These are phyloP conservation scores for rapeseed (Brassica napus) DNA, from an alignment of 345 rosid genomes.

Conservation along the genomic window DNA sequence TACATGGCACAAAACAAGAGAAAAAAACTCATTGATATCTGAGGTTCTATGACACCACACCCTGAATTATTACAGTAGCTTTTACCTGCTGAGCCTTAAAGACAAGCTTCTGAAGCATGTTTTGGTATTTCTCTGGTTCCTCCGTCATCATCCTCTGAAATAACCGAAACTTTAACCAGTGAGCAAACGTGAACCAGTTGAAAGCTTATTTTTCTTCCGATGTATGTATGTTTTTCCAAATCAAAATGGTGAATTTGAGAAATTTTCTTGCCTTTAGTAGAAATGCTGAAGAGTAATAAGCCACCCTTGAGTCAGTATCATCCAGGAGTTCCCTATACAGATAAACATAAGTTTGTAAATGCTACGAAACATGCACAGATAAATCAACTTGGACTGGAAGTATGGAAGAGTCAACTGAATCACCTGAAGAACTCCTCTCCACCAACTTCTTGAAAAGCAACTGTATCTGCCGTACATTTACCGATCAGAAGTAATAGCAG, in stretches of 20 bases:
- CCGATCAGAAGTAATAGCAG: conserved; percentile 87
- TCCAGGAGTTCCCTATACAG: conserved; percentile 74
- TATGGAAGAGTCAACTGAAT: conserved; percentile 27
- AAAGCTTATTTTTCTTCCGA: background rate
- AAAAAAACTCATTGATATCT: background rate
- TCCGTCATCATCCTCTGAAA: conserved; percentile 99
- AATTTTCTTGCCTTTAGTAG: conserved; percentile 76
- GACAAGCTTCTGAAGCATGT: conserved; percentile 92
- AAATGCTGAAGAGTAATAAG: conserved; percentile 95
- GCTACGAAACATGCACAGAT: conserved; percentile 21
- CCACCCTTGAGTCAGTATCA: conserved; percentile 96
- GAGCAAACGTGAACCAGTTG: conserved; percentile 13
- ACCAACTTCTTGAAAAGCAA: conserved; percentile 84
- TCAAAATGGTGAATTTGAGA: conserved; percentile 15
- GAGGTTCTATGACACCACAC: background rate
- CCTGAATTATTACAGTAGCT: background rate
- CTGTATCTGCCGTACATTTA: conserved; percentile 89
- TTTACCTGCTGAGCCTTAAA: conserved; percentile 95
- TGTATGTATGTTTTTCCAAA: background rate
- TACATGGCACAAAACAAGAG: conserved; percentile 1
- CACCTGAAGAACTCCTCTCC: conserved; percentile 96
- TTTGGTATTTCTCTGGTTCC: conserved; percentile 89
- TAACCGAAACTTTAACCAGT: conserved; percentile 19
- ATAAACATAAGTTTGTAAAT: conserved; percentile 19
- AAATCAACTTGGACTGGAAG: conserved; percentile 10